These are phyloP conservation scores for Eucalyptus polybractea DNA, from an alignment of 345 rosid species.

Conservation along the genomic window DNA sequence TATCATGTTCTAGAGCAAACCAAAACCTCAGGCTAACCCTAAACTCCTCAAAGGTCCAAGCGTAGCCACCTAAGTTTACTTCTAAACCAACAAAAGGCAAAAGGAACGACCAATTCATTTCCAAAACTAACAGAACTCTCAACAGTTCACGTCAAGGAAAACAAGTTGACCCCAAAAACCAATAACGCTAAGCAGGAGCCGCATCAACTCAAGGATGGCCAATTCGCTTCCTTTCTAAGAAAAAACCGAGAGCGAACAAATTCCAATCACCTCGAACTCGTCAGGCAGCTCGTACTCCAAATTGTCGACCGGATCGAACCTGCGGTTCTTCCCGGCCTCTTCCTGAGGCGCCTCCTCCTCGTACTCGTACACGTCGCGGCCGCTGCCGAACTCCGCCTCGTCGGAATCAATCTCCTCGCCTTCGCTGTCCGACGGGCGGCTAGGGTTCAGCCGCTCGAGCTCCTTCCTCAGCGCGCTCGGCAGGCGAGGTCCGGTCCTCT, in stretches of 20 bases:
- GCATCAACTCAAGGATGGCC: neutral
- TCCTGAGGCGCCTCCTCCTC: conserved; percentile 73
- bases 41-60: neutral
- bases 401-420: conserved; percentile 45
- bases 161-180: neutral
- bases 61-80: neutral
- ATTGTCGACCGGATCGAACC: conserved; percentile 62
- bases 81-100: neutral
- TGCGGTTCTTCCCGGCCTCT: conserved; percentile 66
- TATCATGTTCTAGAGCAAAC: neutral
- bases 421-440: neutral
- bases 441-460: conserved; percentile 34
- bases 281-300: conserved; percentile 63
- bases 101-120: neutral
- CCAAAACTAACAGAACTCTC: neutral
- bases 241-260: neutral
- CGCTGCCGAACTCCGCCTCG: neutral
- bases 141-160: neutral
- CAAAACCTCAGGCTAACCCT: neutral
- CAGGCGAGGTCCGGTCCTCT: conserved; percentile 60
- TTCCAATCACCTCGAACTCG: conserved; percentile 38
- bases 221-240: neutral
- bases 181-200: neutral
- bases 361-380: conserved; percentile 60
- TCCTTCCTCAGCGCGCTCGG: conserved; percentile 46